Base-by-base conservation (phyloP, 495 filamentous ascomycete genomes). In the Aspergillus sclerotioniger region DNA sequence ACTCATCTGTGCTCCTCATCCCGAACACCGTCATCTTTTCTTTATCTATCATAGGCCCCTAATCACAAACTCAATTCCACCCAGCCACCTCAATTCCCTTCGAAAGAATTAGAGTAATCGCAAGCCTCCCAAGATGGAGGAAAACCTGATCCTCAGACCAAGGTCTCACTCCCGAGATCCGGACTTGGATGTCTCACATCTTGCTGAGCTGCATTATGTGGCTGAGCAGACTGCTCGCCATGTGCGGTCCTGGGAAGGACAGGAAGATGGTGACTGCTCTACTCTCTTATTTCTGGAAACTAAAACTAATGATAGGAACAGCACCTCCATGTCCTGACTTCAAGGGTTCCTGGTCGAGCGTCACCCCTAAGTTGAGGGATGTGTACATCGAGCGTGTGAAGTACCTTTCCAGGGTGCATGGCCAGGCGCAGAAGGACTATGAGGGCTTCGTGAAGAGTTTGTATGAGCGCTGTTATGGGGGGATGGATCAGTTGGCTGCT, bases 191-290 rank as follows among this genome's bases (percentile, higher is more conserved):
- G 9, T 13, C 33, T 13, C 33, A 35, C 9, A 2, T 10, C 46
- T 49, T 1, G 57, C 50, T 3, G 7, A 53, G 45, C 43, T 54
- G n/a, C 57, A 55, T 19, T 59, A 44, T 25, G 39, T 54, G 1
- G 44, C 57, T 44, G 57, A 59, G 17, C 57, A 59, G 32, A 45
- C 16, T 15, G 44, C 33, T 3, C 51, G 51, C 5, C 32, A 55
- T 44, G 9, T 33, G 19, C 44, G 46, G 13, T 6, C 17, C 8
- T 33, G 43, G 6, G 21, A 25, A 39, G 49, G 20, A 0, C 56
- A 58, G n/a, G 31, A 21, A 12, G 10, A 10, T n/a, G 35, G 56
- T 58, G 52, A 5, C 16, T 21, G 1, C 31, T 33, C 19, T 0
- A 15, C 3, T 6, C 17, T 3, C 10, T 1, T 29, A 12, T 13